phyloP scores from a whole-genome alignment of 192 early-diverging fungal genomes.

The Podila horticola region DNA sequence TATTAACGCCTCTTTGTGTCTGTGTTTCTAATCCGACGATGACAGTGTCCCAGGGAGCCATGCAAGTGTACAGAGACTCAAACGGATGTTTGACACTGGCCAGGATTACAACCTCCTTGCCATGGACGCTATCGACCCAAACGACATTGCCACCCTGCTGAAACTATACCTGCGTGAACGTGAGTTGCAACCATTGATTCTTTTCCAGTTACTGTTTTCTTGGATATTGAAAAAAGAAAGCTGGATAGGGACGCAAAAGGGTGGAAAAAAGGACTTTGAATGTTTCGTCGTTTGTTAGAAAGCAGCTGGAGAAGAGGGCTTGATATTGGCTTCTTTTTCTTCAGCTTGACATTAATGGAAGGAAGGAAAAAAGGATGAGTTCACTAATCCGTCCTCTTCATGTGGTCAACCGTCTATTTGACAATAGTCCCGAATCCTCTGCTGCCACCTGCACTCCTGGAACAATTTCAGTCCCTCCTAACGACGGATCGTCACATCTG shows the following conservation, averaged over 20 bases:
- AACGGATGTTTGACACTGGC: constrained; percentile 46
- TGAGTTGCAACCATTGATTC: constrained; percentile 34
- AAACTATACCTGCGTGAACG: constrained; percentile 70
- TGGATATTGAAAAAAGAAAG: neutral
- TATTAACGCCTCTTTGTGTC: neutral
- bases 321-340: neutral
- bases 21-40: neutral
- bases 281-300: no score
- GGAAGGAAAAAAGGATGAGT: no score
- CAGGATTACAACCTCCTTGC: constrained; percentile 38
- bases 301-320: no score
- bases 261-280: no score
- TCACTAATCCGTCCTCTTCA: neutral
- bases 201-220: neutral
- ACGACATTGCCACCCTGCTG: constrained; percentile 68
- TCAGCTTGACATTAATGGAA: no score
- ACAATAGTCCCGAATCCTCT: constrained; percentile 33
- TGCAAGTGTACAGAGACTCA: constrained; percentile 40
- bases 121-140: constrained; percentile 57
- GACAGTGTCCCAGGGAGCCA: constrained; percentile 44
- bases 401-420: neutral
- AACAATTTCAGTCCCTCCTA: constrained; percentile 27
- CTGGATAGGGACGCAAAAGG: no score
- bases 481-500: constrained; percentile 48
- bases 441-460: constrained; percentile 25